Evolutionary conservation across 139 green algal genomes (phyloP), one percentile per base, ranked within the genome.

Genomic region (Coelastrella sp.): DNA sequence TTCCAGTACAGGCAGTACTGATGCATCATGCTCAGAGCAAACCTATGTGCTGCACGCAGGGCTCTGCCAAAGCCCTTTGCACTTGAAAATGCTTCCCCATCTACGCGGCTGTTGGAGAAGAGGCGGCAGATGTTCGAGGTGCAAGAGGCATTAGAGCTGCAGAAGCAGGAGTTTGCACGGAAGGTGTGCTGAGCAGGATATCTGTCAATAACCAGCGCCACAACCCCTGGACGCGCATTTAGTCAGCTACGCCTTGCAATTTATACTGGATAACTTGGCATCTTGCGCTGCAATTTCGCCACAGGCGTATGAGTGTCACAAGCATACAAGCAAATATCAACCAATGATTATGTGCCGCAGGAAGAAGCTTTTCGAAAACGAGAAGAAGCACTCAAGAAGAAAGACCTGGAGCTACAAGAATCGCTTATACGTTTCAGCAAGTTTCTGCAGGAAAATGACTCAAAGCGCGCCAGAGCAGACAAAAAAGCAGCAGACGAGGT

Each of bases 71-170:
- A 95, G 66, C 95, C 94, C 19, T 90, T 99, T 16, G 92, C 97
- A 8, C 73, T 99, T 73, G 95, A 98, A 76, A 95, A 99, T 95
- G 97, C 98, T 6, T 97, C 96, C 3, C 97, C 97, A 32, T 96
- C 97, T 0, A 99, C 97, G 3, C 91, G 97, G 2, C 91, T 99
- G 60, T 92, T 99, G 73, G 97, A 99, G 92, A 99, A 99, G 93
- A 92, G 97, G 32, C 89, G 97, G 76, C 96, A 99, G 92, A 99
- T 98, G 96, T 98, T 99, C 91, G 97, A 99, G 92, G 96, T 98
- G 66, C 96, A 99, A 87, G 97, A 99, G 91, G 95, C 95, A 2
- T 92, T 99, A 10, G 97, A 99, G 79, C 88, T 94, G 2, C 96
- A 98, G 58, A 97, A 98, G 90, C 83, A 93, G 81, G 96, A 97